These are phyloP conservation scores for Vicia villosa DNA, from an alignment of 306 rosid genomes.

Conservation along the genomic window DNA sequence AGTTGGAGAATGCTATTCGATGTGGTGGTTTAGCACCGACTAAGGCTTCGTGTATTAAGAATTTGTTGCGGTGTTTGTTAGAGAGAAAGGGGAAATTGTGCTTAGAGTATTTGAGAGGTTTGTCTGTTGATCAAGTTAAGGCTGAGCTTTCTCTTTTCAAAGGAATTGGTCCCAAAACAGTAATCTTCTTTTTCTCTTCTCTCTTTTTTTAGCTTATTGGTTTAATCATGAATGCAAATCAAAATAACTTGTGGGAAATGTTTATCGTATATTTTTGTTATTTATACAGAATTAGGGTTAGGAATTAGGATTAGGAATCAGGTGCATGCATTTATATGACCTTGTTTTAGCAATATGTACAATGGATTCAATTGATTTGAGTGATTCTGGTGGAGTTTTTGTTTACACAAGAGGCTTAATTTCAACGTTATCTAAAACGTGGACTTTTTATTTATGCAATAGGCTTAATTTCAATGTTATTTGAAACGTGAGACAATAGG, in stretches of 20 bases:
- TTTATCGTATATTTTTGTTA: neutral
- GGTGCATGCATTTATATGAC: neutral
- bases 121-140: constrained; percentile 67
- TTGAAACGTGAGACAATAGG: neutral
- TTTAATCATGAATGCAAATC: neutral
- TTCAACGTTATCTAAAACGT: neutral
- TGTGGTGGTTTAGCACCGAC: constrained; percentile 93
- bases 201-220: constrained; percentile 28
- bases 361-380: constrained; percentile 17
- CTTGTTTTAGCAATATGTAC: constrained; percentile 9
- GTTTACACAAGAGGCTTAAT: neutral
- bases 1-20: constrained; percentile 72
- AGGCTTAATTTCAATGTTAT: neutral
- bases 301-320: neutral
- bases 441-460: neutral
- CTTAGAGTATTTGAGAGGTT: constrained; percentile 73
- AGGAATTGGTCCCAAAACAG: constrained; percentile 96
- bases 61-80: constrained; percentile 59
- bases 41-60: constrained; percentile 76
- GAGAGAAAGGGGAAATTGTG: constrained; percentile 77
- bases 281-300: neutral
- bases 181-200: constrained; percentile 37
- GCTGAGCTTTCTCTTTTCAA: constrained; percentile 77
- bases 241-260: neutral
- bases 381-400: constrained; percentile 13